These are phyloP conservation scores for Pseudopyrenochaeta lycopersici DNA, from an alignment of 2,329 filamentous ascomycete genomes.

Conservation along the genomic window DNA sequence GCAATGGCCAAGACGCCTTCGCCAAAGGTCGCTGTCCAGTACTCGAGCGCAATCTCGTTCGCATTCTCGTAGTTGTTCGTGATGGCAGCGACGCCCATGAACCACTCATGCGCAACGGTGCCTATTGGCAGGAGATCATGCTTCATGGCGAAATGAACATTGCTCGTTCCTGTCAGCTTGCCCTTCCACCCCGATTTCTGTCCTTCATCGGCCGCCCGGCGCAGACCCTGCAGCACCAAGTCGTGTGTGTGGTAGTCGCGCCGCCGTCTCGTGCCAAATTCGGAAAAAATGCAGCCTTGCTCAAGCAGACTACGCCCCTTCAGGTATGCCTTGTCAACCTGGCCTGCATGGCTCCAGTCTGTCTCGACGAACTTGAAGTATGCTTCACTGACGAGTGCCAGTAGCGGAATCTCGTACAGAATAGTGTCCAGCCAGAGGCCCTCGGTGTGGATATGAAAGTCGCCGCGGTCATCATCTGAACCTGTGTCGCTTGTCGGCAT, in stretches of 20 bases:
- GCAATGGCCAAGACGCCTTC: slow-evolving; percentile 84
- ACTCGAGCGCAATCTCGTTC: slow-evolving; percentile 82
- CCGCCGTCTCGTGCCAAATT: slow-evolving; percentile 89
- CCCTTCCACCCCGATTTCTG: slow-evolving; percentile 72
- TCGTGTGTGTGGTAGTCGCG: slow-evolving; percentile 96
- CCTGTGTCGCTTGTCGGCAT: slow-evolving; percentile 63
- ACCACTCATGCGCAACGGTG: slow-evolving; percentile 97
- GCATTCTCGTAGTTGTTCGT: slow-evolving; percentile 84
- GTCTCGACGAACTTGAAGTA: slow-evolving; percentile 97
- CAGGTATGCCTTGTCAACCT: slow-evolving; percentile 82
- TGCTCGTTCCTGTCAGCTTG: slow-evolving; percentile 87
- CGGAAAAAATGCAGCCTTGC: slow-evolving; percentile 87
- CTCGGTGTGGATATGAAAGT: slow-evolving; percentile 78
- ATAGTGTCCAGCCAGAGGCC: slow-evolving; percentile 95
- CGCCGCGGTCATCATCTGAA: slow-evolving; percentile 72
- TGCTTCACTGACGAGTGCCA: slow-evolving; percentile 91
- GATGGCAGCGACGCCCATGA: slow-evolving; percentile 97
- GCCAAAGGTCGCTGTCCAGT: slow-evolving; percentile 93
- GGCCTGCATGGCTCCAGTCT: slow-evolving; percentile 88
- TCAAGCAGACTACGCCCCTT: slow-evolving; percentile 83
- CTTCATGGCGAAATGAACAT: slow-evolving; percentile 96
- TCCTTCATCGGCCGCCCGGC: slow-evolving; percentile 77
- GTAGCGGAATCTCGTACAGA: slow-evolving; percentile 93
- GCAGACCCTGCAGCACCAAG: slow-evolving; percentile 86
- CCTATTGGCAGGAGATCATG: slow-evolving; percentile 86